phyloP scores from a whole-genome alignment of 495 filamentous ascomycete species.

The Geopyxis carbonaria region DNA sequence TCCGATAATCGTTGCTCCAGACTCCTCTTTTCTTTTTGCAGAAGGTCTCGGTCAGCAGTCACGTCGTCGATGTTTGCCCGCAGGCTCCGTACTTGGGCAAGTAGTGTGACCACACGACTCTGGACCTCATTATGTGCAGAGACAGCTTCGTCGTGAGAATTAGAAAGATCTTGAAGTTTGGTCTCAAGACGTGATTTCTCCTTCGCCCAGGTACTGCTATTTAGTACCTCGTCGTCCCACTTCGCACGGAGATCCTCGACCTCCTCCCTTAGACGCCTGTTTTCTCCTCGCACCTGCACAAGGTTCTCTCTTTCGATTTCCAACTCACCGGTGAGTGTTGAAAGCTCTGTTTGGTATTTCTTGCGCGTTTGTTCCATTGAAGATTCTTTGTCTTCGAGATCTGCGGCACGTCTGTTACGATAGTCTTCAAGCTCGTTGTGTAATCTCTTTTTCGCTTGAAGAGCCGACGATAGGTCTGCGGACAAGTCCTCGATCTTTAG shows the following conservation, averaged over 20 bases:
- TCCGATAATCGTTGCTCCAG: slow-evolving; percentile 76
- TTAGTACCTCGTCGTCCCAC: slow-evolving; percentile 97
- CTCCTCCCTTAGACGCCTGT: slow-evolving; percentile 57
- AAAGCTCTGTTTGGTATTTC: slow-evolving; percentile 92
- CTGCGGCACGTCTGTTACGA: slow-evolving; percentile 80
- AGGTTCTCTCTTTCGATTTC: slow-evolving; percentile 84
- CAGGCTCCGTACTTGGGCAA: slow-evolving; percentile 79
- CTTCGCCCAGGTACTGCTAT: slow-evolving; percentile 95
- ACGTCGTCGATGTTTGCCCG: slow-evolving; percentile 75
- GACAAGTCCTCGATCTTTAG: slow-evolving; percentile 63
- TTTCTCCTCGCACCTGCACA: slow-evolving; percentile 40
- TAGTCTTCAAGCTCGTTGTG: slow-evolving; percentile 98
- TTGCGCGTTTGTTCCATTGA: slow-evolving; percentile 93
- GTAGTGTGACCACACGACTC: slow-evolving; percentile 68
- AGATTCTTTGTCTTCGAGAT: slow-evolving; percentile 90
- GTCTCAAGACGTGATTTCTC: slow-evolving; percentile 87
- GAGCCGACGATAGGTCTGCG: slow-evolving; percentile 68
- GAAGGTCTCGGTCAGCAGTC: slow-evolving; percentile 63
- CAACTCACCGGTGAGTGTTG: slow-evolving; percentile 71
- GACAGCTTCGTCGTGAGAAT: slow-evolving; percentile 81
- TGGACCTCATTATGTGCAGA: slow-evolving; percentile 91
- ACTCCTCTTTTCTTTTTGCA: slow-evolving; percentile 76
- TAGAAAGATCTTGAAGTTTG: slow-evolving; percentile 72
- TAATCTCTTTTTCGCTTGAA: slow-evolving; percentile 83
- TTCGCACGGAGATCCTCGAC: slow-evolving; percentile 87